Evolutionary conservation across 768 basidiomycete genomes (phyloP), one percentile per base, ranked within the genome.

Genomic region (Suillus occidentalis): DNA sequence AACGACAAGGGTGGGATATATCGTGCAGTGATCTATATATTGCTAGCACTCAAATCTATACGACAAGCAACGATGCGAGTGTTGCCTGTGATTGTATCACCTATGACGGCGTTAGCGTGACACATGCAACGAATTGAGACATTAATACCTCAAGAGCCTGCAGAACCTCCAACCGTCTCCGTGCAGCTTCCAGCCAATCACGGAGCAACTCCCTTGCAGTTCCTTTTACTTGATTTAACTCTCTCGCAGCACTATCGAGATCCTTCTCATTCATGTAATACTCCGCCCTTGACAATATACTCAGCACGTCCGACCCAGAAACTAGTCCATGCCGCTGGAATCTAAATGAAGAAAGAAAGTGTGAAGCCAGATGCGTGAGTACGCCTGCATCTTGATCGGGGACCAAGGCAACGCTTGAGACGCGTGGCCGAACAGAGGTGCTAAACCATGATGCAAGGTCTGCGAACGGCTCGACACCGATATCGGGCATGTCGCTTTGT

Each of bases 371-470:
- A 74, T 94, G 92, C 2, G 95, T 89, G 14, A 97, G 81, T 47
- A 98, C 83, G 25, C 95, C 95, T 4, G 95, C 95, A 70, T 95
- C 84, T 76, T 89, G 82, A 70, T 97, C 93, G 3, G 97, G 97
- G 3, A 98, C 94, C 58, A 99, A 84, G 8, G 96, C 91, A n/a
- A 97, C 95, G 61, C 85, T 87, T 34, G 90, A 85, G 59, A 98
- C 89, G 64, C 89, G 89, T 18, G 95, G 95, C 2, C 87, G 87
- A 52, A 99, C 92, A 37, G 88, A 87, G 43, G 85, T 85, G 61
- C 85, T 82, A 80, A 98, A 98, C 94, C 96, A 98, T n/a, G 89
- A 85, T 6, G 93, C 83, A 61, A 99, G 87, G 70, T 95, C 91
- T 0, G 92, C 88, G 70, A 98, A 85, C 7, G 96, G 95, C 74